Evolutionary conservation across 768 basidiomycete species (phyloP), one percentile per base, ranked within the genome.

Genomic region (Auricularia auricula-judae): DNA sequence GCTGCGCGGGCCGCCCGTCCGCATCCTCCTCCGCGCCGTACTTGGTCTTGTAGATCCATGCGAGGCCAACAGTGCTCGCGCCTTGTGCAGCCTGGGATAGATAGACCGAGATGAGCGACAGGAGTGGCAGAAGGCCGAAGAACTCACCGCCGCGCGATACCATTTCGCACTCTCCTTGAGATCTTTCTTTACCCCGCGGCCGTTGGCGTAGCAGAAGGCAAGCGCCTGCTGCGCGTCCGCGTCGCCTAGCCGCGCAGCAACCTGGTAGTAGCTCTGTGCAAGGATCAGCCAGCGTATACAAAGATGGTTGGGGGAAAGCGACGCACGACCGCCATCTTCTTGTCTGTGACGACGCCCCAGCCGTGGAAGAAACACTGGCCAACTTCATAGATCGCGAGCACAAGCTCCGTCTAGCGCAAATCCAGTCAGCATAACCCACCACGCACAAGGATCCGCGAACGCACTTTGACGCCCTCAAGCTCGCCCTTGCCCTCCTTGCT

Each of bases 21-120:
- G 47, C 56, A 23, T 59, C 56, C 56, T 59, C 56, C 56, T 59
- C 56, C 34, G 56, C 64, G 33, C 64, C 64, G 69, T 85, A 93
- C 75, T 94, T 94, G 71, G 89, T 86, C 74, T 95, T 95, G 78
- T 90, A 91, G 67, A 93, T 93, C 91, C 91, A 93, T 2, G 89
- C 89, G 58, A 93, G 80, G 29, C 91, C 91, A 67, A 93, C 80
- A 69, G 90, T 87, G 71, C 91, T 93, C 63, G 78, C 82, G 21
- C 91, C 91, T 72, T 92, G 91, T 16, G 78, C 78, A 36, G 80
- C 83, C 83, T 85, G 36, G 7, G 62, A 5, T 18, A 18, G 11
- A 36, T 18, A 18, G 11, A 36, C 5, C 63, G 60, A 64, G 36
- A 18, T n/a, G 33, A 65, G 58, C 21, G 23, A 35, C 33, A 34